These are phyloP conservation scores for Brassica hybrid DNA, from an alignment of 441 rosid species.

Conservation along the genomic window DNA sequence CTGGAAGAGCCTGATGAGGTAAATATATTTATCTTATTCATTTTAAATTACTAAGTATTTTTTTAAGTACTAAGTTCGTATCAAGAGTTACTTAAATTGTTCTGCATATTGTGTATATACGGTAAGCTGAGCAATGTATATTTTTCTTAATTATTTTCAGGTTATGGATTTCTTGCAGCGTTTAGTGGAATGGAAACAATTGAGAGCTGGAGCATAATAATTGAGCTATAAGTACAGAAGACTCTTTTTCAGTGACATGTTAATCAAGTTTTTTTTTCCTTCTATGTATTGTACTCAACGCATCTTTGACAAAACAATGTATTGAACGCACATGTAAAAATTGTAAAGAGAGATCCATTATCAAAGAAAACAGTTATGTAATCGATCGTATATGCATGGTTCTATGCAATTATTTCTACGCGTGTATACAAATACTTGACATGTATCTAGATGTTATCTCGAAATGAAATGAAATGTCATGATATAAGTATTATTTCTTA, in stretches of 20 bases:
- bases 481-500: neutral
- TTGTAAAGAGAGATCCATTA: conserved; percentile 18
- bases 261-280: conserved; percentile 26
- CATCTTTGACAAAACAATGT: conserved; percentile 12
- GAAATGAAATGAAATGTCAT: neutral
- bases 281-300: conserved; percentile 23
- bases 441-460: neutral
- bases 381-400: conserved; percentile 9
- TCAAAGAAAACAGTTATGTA: conserved; percentile 10
- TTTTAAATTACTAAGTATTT: neutral
- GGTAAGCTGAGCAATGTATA: conserved; percentile 2
- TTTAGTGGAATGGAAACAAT: conserved; percentile 55
- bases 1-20: conserved; percentile 73
- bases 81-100: neutral
- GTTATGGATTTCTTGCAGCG: conserved; percentile 57
- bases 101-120: neutral
- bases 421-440: neutral
- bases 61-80: neutral
- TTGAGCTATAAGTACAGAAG: conserved; percentile 6
- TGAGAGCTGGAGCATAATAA: conserved; percentile 30
- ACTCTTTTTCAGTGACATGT: conserved; percentile 18
- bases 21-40: neutral
- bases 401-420: neutral
- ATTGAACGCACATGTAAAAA: conserved; percentile 29
- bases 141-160: conserved; percentile 37